phyloP scores from a whole-genome alignment of 1,284 basidiomycete genomes.

The Fistulinella staudtii region DNA sequence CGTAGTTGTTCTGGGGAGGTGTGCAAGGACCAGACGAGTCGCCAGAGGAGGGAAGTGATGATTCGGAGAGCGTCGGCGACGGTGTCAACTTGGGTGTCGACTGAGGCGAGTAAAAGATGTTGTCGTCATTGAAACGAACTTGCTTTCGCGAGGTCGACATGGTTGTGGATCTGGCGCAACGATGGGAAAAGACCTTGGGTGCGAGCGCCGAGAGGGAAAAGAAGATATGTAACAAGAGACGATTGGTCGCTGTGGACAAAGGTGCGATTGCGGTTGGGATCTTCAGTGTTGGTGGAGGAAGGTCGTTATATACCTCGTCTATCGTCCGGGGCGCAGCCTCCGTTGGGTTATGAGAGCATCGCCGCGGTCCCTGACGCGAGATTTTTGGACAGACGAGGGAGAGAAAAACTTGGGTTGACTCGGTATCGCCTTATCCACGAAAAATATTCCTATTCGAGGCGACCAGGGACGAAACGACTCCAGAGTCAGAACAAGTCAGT shows the following conservation, averaged over 20 bases:
- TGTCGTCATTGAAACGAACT: conserved; percentile 44
- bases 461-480: background rate
- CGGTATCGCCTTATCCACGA: conserved; percentile 19
- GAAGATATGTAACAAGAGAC: conserved; percentile 9
- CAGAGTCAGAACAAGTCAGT: conserved; percentile 1
- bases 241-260: conserved; percentile 7
- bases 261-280: conserved; percentile 3
- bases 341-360: conserved; percentile 19
- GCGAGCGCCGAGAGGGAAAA: conserved; percentile 13
- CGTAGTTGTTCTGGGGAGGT: conserved; percentile 31
- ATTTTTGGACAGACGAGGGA: conserved; percentile 8
- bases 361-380: conserved; percentile 19
- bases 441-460: conserved; percentile 17
- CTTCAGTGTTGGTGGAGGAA: conserved; percentile 1
- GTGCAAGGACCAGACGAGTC: conserved; percentile 34
- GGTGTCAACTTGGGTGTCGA: conserved; percentile 22
- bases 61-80: conserved; percentile 38
- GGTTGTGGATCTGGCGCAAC: conserved; percentile 2
- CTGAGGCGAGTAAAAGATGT: conserved; percentile 41
- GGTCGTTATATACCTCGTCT: conserved; percentile 7
- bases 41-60: conserved; percentile 39
- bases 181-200: conserved; percentile 6
- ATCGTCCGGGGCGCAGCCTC: conserved; percentile 27
- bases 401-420: conserved; percentile 10
- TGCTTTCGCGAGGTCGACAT: conserved; percentile 34